phyloP scores from a whole-genome alignment of 352 stramenopile genomes.

The Phytophthora crassamura region DNA sequence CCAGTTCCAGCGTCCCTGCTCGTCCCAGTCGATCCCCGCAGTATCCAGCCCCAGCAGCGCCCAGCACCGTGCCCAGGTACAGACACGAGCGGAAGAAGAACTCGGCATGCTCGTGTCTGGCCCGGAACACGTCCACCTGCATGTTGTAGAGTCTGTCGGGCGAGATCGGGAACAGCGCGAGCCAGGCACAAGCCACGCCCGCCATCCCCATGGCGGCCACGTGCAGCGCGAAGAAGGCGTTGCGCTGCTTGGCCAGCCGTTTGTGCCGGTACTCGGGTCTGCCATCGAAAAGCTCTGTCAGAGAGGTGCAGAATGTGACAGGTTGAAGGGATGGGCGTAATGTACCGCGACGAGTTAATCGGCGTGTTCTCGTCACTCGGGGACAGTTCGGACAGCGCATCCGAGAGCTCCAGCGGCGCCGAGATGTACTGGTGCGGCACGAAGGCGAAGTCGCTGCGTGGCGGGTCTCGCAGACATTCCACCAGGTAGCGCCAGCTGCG shows the following conservation, averaged over 20 bases:
- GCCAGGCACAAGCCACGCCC: conserved; percentile 58
- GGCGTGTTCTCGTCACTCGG: conserved; percentile 74
- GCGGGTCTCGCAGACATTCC: conserved; percentile 64
- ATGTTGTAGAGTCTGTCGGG: conserved; percentile 83
- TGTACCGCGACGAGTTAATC: conserved; percentile 51
- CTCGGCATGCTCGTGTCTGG: conserved; percentile 65
- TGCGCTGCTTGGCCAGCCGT: conserved; percentile 40
- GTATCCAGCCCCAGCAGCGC: conserved; percentile 61
- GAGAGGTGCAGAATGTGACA: conserved; percentile 10
- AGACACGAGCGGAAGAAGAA: conserved; percentile 80
- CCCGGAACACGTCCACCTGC: conserved; percentile 84
- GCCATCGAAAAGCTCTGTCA: neutral
- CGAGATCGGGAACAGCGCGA: conserved; percentile 75
- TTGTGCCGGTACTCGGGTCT: conserved; percentile 42
- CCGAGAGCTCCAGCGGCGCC: conserved; percentile 47
- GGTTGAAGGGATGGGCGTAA: neutral
- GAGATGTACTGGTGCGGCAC: conserved; percentile 83
- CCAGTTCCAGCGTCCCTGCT: conserved; percentile 75
- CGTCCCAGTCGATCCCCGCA: conserved; percentile 70
- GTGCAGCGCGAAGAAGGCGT: conserved; percentile 69
- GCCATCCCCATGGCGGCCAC: conserved; percentile 55
- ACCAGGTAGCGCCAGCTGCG: conserved; percentile 71
- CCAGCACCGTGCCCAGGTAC: conserved; percentile 67
- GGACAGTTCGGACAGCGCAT: conserved; percentile 36
- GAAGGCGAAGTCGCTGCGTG: conserved; percentile 83